Conservation (phyloP, 495 filamentous ascomycete species). For the Acidomyces sp. region DNA sequence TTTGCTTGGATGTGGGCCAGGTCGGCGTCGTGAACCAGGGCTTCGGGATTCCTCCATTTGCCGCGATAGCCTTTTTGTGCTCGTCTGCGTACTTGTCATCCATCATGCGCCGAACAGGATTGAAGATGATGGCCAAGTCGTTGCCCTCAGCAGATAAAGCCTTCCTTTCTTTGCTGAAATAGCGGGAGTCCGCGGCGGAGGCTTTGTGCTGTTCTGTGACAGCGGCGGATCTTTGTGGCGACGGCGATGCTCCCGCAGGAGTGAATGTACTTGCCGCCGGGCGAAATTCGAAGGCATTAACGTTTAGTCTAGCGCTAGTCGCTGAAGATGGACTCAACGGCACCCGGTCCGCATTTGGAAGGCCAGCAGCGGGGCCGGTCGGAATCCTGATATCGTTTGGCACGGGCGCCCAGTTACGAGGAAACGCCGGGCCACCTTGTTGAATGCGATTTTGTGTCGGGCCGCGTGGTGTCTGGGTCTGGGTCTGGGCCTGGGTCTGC, state of each 20-base stretch:
- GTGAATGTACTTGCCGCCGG: conserved; percentile 65
- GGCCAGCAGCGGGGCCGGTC: conserved; percentile 23
- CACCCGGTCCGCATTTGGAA: conserved; percentile 12
- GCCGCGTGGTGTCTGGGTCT: neutral
- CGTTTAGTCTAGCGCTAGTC: conserved; percentile 29
- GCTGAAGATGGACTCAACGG: conserved; percentile 18
- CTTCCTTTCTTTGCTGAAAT: conserved; percentile 48
- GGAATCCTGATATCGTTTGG: conserved; percentile 9
- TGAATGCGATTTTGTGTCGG: neutral
- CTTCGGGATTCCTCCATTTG: conserved; percentile 62
- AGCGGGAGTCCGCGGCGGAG: conserved; percentile 22
- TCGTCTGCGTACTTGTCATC: conserved; percentile 39
- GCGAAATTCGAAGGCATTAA: conserved; percentile 69
- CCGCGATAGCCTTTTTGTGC: conserved; percentile 34
- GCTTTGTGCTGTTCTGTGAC: conserved; percentile 31
- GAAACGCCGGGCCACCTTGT: neutral
- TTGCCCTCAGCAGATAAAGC: conserved; percentile 42
- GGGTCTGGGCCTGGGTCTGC: neutral
- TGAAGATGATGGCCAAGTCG: conserved; percentile 54
- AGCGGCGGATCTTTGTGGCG: conserved; percentile 51
- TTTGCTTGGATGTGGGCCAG: conserved; percentile 45
- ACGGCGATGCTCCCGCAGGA: conserved; percentile 47
- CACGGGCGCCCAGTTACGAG: neutral
- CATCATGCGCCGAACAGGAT: conserved; percentile 57
- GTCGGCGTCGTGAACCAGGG: conserved; percentile 68